These are phyloP conservation scores for Tulasnella sp. DNA, from an alignment of 768 basidiomycete genomes.

Conservation along the genomic window DNA sequence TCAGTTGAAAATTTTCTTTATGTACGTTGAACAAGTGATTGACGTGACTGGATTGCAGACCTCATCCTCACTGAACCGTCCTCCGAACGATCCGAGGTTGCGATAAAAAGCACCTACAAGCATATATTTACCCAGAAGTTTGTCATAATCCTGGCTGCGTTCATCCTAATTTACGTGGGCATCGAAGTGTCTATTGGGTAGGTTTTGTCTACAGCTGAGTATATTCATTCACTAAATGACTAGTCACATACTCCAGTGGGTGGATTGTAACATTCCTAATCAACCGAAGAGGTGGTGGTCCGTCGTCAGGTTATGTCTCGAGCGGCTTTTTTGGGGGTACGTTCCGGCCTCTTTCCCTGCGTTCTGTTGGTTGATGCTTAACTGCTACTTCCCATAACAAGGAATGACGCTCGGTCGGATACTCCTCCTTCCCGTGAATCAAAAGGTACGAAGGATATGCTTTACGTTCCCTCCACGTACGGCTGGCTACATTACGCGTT, in stretches of 20 bases:
- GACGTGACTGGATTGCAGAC: background rate
- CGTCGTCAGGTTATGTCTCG: constrained; percentile 51
- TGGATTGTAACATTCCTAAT: constrained; percentile 57
- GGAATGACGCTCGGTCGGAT: constrained; percentile 27
- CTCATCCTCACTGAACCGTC: background rate
- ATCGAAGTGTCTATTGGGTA: constrained; percentile 32
- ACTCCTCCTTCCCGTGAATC: constrained; percentile 19
- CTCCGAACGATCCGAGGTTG: background rate
- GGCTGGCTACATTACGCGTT: background rate
- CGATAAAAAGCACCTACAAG: constrained; percentile 16
- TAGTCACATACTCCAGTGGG: constrained; percentile 36
- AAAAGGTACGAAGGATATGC: constrained; percentile 22
- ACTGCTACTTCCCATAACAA: background rate
- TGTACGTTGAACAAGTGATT: background rate
- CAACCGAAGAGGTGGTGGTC: constrained; percentile 46
- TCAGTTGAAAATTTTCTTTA: background rate
- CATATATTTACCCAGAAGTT: constrained; percentile 53
- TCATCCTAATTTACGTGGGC: constrained; percentile 32
- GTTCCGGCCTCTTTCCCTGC: background rate
- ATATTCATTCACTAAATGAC: background rate
- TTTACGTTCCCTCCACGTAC: background rate
- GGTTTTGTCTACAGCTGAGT: background rate
- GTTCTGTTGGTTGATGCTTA: background rate
- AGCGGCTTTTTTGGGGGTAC: constrained; percentile 48
- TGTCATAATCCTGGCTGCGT: constrained; percentile 47